phyloP scores from a whole-genome alignment of 2,329 filamentous ascomycete species.

The Mariannaea elegans region DNA sequence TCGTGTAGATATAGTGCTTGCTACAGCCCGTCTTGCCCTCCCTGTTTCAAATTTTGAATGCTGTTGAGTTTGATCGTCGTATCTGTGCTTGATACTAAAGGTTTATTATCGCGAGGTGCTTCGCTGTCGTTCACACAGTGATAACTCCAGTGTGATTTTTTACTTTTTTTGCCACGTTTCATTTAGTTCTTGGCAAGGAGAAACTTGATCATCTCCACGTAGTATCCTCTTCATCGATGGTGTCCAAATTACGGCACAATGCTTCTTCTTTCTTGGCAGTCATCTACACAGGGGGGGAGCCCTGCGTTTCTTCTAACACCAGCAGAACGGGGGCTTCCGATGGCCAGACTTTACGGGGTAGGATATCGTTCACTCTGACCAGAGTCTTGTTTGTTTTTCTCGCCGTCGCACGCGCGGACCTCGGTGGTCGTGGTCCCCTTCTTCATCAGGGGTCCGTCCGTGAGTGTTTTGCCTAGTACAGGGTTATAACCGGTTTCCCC shows the following conservation, averaged over 20 bases:
- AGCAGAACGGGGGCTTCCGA: background rate
- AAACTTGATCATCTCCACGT: no score
- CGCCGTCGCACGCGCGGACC: no score
- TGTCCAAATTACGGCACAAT: background rate
- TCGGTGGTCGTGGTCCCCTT: background rate
- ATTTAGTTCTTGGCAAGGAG: no score
- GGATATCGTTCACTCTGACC: background rate
- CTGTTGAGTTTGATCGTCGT: background rate
- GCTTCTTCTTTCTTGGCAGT: slow-evolving; percentile 5
- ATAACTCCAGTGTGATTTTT: no score
- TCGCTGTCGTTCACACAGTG: no score
- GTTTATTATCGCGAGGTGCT: no score
- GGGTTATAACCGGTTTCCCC: background rate
- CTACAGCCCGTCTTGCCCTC: no score
- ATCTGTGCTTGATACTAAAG: no score
- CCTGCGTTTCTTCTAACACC: background rate
- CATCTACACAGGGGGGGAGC: background rate
- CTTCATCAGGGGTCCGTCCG: background rate
- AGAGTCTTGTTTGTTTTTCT: background rate
- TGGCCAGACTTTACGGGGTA: background rate
- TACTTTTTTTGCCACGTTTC: background rate
- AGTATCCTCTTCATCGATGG: background rate
- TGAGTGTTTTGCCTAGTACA: slow-evolving; percentile 5
- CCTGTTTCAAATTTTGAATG: slow-evolving; percentile 7
- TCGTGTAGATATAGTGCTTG: no score